Evolutionary conservation across 1,284 basidiomycete species (phyloP).

Genomic region (Pseudozyma thailandica): DNA sequence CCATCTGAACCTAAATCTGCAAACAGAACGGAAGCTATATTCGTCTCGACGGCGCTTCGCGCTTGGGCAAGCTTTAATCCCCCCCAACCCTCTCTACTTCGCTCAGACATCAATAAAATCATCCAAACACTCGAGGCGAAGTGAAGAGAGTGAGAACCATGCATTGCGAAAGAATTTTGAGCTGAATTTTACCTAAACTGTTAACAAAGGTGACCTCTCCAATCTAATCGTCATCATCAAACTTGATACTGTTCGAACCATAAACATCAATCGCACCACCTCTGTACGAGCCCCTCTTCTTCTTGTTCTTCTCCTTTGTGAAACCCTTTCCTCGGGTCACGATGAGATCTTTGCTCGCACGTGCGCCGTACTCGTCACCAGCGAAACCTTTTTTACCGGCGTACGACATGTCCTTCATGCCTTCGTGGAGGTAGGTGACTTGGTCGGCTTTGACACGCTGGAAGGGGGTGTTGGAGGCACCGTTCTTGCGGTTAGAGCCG

Average conservation of each 20-base stretch:
- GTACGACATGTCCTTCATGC: slow-evolving; percentile 84
- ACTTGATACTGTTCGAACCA: slow-evolving; percentile 65
- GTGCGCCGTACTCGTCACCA: slow-evolving; percentile 84
- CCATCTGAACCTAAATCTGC: background rate
- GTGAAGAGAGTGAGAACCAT: too few species aligned
- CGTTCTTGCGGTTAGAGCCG: slow-evolving; percentile 14
- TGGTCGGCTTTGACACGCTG: slow-evolving; percentile 81
- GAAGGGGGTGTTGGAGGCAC: slow-evolving; percentile 72
- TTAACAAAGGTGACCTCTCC: background rate
- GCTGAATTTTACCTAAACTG: too few species aligned
- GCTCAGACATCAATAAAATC: background rate
- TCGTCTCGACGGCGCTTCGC: slow-evolving; percentile 62
- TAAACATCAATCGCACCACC: slow-evolving; percentile 66
- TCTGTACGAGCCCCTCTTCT: slow-evolving; percentile 80
- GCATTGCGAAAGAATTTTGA: too few species aligned
- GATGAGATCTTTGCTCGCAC: slow-evolving; percentile 85
- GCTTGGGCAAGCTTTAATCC: slow-evolving; percentile 63
- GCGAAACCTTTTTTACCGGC: slow-evolving; percentile 74
- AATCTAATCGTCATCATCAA: slow-evolving; percentile 62
- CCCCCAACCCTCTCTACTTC: slow-evolving; percentile 69
- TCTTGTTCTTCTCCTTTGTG: slow-evolving; percentile 99
- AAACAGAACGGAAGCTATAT: slow-evolving; percentile 57
- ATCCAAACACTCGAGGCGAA: background rate
- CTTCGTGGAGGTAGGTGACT: slow-evolving; percentile 73
- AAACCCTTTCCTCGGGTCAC: slow-evolving; percentile 93